Evolutionary conservation across 1,139 yeast species (phyloP).

Genomic region (Pichia sp.): DNA sequence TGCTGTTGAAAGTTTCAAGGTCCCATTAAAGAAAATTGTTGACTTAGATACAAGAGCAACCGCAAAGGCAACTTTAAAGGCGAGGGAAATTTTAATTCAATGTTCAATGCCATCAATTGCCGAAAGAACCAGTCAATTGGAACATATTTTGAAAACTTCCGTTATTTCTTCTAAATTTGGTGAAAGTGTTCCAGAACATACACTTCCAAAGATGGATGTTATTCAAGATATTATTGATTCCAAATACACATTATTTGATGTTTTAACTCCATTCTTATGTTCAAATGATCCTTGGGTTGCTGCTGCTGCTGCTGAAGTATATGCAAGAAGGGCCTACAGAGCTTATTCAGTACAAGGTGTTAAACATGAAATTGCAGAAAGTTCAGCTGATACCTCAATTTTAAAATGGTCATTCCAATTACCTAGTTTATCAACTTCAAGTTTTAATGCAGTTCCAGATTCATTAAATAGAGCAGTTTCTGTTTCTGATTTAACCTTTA

Average conservation of each 20-base stretch:
- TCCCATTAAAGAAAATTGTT: slow-evolving; percentile 68
- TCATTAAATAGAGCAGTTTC: slow-evolving; percentile 80
- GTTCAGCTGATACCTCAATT: slow-evolving; percentile 35
- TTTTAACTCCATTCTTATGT: slow-evolving; percentile 81
- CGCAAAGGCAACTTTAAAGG: slow-evolving; percentile 92
- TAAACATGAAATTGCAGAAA: slow-evolving; percentile 51
- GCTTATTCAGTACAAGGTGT: slow-evolving; percentile 86
- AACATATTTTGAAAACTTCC: slow-evolving; percentile 87
- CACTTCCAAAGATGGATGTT: slow-evolving; percentile 74
- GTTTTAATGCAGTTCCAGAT: slow-evolving; percentile 58
- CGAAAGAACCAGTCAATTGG: slow-evolving; percentile 95
- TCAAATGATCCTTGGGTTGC: slow-evolving; percentile 84
- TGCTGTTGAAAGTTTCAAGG: slow-evolving; percentile 65
- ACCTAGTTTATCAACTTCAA: slow-evolving; percentile 64
- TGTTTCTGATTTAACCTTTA: slow-evolving; percentile 83
- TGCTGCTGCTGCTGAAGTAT: slow-evolving; percentile 94
- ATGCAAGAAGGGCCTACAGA: slow-evolving; percentile 93
- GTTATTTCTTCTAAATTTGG: slow-evolving; percentile 89
- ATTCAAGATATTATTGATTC: slow-evolving; percentile 92
- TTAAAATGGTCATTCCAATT: slow-evolving; percentile 89
- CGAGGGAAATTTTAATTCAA: slow-evolving; percentile 92
- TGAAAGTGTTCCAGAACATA: slow-evolving; percentile 65
- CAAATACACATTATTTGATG: slow-evolving; percentile 93
- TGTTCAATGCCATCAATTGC: slow-evolving; percentile 93
- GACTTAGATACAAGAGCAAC: slow-evolving; percentile 85